A percentile compares a stretch with the other conserved stretches of the same genome.
These are phyloP conservation scores for Phascolomyces articulosus DNA, from an alignment of 371 early-diverging fungal species.

Conservation along the genomic window DNA sequence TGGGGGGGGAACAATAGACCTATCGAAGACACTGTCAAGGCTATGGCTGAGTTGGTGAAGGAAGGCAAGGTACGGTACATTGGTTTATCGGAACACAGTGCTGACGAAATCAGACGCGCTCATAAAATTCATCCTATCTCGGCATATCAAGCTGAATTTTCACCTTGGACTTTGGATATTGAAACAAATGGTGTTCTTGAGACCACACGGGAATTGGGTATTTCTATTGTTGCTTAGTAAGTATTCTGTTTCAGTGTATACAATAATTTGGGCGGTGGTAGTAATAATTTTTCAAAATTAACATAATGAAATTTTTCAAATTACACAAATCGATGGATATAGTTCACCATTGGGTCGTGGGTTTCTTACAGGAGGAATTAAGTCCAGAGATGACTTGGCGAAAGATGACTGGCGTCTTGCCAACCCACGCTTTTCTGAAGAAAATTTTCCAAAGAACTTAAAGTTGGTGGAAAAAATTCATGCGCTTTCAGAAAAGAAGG, in stretches of 20 bases:
- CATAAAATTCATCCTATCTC: constrained; percentile 67
- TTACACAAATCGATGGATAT: no score
- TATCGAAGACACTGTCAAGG: constrained; percentile 62
- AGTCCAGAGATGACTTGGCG: constrained; percentile 47
- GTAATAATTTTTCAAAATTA: no score
- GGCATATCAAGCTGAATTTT: constrained; percentile 61
- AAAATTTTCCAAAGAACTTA: constrained; percentile 55
- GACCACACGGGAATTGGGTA: constrained; percentile 59
- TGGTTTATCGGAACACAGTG: constrained; percentile 58
- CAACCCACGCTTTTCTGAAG: constrained; percentile 52
- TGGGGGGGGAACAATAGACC: constrained; percentile 17
- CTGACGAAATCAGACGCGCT: constrained; percentile 58
- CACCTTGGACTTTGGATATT: constrained; percentile 57
- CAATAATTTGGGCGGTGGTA: constrained; percentile 41
- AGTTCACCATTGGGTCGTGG: constrained; percentile 61
- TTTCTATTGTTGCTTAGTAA: constrained; percentile 57
- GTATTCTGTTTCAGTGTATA: no score
- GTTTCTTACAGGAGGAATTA: constrained; percentile 55
- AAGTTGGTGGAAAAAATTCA: constrained; percentile 54
- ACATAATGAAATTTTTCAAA: no score
- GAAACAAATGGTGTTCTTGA: constrained; percentile 55
- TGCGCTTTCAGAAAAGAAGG: constrained; percentile 44
- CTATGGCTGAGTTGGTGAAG: constrained; percentile 64
- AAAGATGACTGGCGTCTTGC: constrained; percentile 45
- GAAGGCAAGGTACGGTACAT: constrained; percentile 64